phyloP scores from a whole-genome alignment of 148 eudicot genomes.

The Pharnaceum exiguum region DNA sequence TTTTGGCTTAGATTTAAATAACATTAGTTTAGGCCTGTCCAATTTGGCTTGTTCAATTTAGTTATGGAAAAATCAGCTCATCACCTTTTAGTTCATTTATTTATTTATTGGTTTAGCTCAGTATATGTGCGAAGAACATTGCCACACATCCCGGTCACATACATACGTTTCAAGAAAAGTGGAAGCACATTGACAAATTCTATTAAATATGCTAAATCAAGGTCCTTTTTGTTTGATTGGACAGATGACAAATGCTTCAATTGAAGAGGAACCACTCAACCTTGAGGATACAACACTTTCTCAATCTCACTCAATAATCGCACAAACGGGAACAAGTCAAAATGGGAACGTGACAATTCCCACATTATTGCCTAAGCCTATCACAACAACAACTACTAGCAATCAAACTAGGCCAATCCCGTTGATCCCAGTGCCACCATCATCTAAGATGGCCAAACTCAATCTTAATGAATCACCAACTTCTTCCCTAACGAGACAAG shows the following conservation, averaged over 20 bases:
- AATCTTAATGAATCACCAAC: conserved; percentile 44
- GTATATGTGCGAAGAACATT: too few species aligned
- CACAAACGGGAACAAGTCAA: conserved; percentile 8
- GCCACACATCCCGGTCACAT: too few species aligned
- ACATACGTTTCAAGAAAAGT: too few species aligned
- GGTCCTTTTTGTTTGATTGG: too few species aligned
- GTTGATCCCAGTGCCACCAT: conserved; percentile 47
- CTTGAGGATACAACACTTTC: conserved; percentile 33
- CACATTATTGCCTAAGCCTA: conserved; percentile 1
- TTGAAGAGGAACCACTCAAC: conserved; percentile 27
- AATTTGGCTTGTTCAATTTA: too few species aligned
- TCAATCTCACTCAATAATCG: conserved; percentile 12
- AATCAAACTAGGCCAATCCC: conserved; percentile 31
- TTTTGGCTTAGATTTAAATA: too few species aligned
- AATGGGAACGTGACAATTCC: background rate
- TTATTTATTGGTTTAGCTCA: too few species aligned
- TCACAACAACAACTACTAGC: conserved; percentile 9
- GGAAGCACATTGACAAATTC: too few species aligned
- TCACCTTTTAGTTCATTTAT: too few species aligned
- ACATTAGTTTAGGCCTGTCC: too few species aligned
- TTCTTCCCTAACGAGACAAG: conserved; percentile 20
- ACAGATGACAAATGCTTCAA: conserved; percentile 36
- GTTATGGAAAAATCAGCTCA: too few species aligned
- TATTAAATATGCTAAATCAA: too few species aligned
- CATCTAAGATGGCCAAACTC: conserved; percentile 61